Conservation (phyloP, 2,329 filamentous ascomycete genomes). For the Neurospora sp. region DNA sequence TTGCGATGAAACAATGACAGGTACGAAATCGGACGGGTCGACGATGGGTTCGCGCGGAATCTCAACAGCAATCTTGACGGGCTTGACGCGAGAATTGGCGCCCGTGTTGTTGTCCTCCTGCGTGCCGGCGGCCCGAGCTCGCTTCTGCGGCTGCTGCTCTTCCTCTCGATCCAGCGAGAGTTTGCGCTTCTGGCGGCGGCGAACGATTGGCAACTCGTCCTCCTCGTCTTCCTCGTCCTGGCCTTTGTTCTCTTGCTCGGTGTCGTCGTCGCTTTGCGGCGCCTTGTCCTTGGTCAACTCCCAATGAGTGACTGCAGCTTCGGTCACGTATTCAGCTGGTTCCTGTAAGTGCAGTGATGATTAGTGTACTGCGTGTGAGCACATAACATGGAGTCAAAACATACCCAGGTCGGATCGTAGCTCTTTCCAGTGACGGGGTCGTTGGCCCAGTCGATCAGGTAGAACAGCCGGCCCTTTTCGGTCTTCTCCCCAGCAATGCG, state of each 20-base stretch:
- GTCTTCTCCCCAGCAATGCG: constrained; percentile 28
- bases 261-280: constrained; percentile 3
- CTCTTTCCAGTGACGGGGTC: constrained; percentile 36
- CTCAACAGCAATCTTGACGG: constrained; percentile 9
- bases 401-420: constrained; percentile 44
- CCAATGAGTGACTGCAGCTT: constrained; percentile 21
- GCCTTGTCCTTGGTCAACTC: constrained; percentile 13
- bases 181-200: constrained; percentile 1
- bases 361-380: neutral
- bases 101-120: neutral
- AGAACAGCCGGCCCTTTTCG: constrained; percentile 26
- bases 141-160: constrained; percentile 1
- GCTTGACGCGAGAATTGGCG: neutral
- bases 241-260: constrained; percentile 1
- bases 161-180: neutral
- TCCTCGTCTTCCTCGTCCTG: constrained; percentile 8
- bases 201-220: neutral
- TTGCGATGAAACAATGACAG: constrained; percentile 3
- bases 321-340: constrained; percentile 20
- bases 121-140: constrained; percentile 1
- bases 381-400: constrained; percentile 3
- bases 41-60: constrained; percentile 12
- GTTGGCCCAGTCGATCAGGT: constrained; percentile 46
- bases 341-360: constrained; percentile 11
- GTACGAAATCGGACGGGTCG: constrained; percentile 13